Evolutionary conservation across 176 grass and related monocot species (phyloP), one percentile per base, ranked within the genome.

Genomic region (Carex kokanica): DNA sequence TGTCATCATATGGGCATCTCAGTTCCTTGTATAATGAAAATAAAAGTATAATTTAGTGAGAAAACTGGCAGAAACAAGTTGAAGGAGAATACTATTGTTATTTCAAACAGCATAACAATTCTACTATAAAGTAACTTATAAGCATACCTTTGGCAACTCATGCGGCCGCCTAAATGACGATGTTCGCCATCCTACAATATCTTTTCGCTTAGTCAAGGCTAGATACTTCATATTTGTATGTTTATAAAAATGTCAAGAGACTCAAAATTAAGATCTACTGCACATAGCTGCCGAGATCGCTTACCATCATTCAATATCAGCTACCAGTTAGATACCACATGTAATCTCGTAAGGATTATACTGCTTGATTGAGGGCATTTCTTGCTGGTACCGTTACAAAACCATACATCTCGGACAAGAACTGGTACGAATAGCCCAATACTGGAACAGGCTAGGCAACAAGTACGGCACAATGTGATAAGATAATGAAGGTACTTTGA

Each of bases 161-260:
- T 90, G 84, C 53, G 87, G 89, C 52, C 86, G 86, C 23, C 96
- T 85, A 88, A 98, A 87, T 8, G 96, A 98, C 8, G 91, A 91
- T 78, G 93, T 98, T 68, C 88, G 88, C 93, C 96, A 98, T 82
- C 96, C 96, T 84, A 98, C 96, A 64, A 98, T 95, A 86, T 98
- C 93, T 98, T 86, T 97, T 61, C 15, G 0, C 40, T n/a, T 64
- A 83, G 83, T 95, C 80, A 94, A 98, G 83, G 70, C 16, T 17
- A 86, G 23, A 67, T 38, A 17, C 3, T 3, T 4, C 24, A 55
- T 78, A 55, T 78, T 43, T 17, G 55, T 56, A 32, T 56, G 49
- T 18, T 32, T 5, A 78, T 10, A 78, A 49, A 73, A 49, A 71
- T 74, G 13, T 51, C n/a, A 51, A 74, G 20, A 5, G 20, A 74